These are phyloP conservation scores for Colletotrichum abscissum DNA, from an alignment of 2,329 filamentous ascomycete species.

Conservation along the genomic window DNA sequence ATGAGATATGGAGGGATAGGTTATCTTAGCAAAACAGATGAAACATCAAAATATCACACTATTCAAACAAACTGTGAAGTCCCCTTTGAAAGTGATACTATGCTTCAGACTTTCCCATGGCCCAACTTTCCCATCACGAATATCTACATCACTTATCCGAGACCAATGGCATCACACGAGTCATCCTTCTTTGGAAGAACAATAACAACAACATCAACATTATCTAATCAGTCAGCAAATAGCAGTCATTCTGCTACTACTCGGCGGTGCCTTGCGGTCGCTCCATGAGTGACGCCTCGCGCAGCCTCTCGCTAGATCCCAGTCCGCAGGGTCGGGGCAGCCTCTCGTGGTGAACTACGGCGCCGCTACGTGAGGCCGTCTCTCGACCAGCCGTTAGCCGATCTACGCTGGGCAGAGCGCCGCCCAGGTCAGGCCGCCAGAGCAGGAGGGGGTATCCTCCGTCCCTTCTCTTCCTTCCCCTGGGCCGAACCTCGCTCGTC, in stretches of 20 bases:
- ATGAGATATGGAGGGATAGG: slow-evolving; percentile 25
- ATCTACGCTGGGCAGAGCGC: slow-evolving; percentile 6
- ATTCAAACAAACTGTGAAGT: neutral
- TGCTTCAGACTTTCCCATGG: neutral
- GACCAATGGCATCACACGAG: neutral
- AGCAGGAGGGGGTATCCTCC: neutral
- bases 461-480: neutral
- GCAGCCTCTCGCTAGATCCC: slow-evolving; percentile 25
- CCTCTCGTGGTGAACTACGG: slow-evolving; percentile 15
- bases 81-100: neutral
- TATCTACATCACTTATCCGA: neutral
- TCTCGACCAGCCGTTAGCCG: slow-evolving; percentile 29
- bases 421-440: neutral
- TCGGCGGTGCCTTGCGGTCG: neutral
- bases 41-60: slow-evolving; percentile 22
- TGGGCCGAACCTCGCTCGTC: neutral
- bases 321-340: slow-evolving; percentile 31
- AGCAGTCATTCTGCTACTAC: neutral
- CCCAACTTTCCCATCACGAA: neutral
- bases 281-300: slow-evolving; percentile 20
- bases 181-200: neutral
- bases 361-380: slow-evolving; percentile 17
- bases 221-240: neutral
- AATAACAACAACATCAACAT: neutral
- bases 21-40: slow-evolving; percentile 27